Conservation (phyloP, 345 rosid species). For the Syzygium oleosum region DNA sequence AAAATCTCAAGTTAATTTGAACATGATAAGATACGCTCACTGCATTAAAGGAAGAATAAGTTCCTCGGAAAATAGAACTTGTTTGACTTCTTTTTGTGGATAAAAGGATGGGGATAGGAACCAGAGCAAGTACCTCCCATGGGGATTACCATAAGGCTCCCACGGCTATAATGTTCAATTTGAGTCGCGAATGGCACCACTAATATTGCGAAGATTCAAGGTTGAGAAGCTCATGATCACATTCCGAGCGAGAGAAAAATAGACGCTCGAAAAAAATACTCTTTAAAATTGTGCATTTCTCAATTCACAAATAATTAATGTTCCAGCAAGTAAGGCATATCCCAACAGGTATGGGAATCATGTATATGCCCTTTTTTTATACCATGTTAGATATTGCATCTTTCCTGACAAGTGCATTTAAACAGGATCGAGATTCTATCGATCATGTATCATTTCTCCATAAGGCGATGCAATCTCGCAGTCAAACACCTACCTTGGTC, state of each 20-base stretch:
- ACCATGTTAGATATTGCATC: background rate
- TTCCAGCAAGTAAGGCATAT: too few species aligned
- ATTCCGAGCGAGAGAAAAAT: background rate
- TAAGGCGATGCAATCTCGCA: background rate
- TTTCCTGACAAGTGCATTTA: background rate
- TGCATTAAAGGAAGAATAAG: background rate
- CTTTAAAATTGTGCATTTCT: background rate
- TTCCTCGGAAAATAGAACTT: background rate
- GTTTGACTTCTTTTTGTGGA: background rate
- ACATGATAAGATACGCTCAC: background rate
- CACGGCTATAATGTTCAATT: background rate
- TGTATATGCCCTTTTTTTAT: background rate
- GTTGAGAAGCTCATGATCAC: background rate
- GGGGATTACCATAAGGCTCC: background rate
- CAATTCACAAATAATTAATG: background rate
- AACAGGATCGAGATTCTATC: background rate
- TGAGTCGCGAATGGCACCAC: background rate
- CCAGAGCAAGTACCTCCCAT: background rate
- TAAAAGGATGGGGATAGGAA: background rate
- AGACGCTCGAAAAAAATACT: background rate
- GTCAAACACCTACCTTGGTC: background rate
- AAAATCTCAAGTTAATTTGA: background rate
- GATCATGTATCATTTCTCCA: background rate
- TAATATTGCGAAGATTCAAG: background rate
- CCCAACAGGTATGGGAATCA: background rate